Evolutionary conservation across 768 basidiomycete species (phyloP).

Genomic region (Termitomyces sp.): DNA sequence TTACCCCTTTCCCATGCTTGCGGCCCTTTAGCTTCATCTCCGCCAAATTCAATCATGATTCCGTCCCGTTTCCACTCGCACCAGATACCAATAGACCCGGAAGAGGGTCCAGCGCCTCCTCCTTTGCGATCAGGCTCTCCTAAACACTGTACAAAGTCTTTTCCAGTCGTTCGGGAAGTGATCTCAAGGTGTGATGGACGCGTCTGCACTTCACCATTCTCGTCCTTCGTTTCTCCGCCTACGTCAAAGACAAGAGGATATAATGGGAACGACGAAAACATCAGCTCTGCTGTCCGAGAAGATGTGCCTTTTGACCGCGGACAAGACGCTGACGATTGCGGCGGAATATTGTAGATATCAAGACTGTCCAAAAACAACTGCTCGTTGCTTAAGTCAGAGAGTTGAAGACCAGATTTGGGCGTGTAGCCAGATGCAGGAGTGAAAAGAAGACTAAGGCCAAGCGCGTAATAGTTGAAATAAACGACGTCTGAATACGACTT

Average conservation of each 20-base stretch:
- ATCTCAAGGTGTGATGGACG: constrained; percentile 41
- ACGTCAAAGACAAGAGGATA: constrained; percentile 49
- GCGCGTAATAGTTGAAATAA: constrained; percentile 77
- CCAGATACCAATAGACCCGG: constrained; percentile 88
- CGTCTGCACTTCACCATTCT: constrained; percentile 28
- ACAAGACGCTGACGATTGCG: constrained; percentile 23
- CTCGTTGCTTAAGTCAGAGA: constrained; percentile 43
- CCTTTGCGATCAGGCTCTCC: constrained; percentile 92
- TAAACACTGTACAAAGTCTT: constrained; percentile 66
- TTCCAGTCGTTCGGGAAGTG: constrained; percentile 53
- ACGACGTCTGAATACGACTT: constrained; percentile 79
- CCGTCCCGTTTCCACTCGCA: constrained; percentile 86
- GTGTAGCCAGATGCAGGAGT: constrained; percentile 60
- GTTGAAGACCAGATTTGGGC: constrained; percentile 39
- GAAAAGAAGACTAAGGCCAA: constrained; percentile 83
- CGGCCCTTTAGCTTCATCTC: constrained; percentile 69
- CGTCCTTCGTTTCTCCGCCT: constrained; percentile 24
- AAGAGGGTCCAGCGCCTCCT: constrained; percentile 79
- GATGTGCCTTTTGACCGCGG: constrained; percentile 25
- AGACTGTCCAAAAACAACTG: constrained; percentile 60
- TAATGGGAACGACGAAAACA: constrained; percentile 53
- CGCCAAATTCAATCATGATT: constrained; percentile 84
- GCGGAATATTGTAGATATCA: constrained; percentile 73
- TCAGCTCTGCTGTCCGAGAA: constrained; percentile 40
- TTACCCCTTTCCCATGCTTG: constrained; percentile 87